Conservation (phyloP, 257 asterid species). For the Eucommia ulmoides region DNA sequence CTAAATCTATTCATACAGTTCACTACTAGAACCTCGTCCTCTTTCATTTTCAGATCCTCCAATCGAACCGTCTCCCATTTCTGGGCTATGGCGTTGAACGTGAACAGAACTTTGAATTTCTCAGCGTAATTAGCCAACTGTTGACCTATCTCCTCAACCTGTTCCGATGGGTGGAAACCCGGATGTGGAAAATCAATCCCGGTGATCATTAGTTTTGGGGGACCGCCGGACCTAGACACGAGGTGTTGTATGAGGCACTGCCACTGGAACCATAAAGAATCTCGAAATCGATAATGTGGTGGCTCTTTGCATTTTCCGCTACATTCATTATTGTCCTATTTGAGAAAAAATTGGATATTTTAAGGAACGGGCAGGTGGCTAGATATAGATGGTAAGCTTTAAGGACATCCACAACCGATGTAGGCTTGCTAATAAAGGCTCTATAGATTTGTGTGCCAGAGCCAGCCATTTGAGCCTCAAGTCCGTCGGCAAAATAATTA, state of each 20-base stretch:
- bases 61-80: slow-evolving; percentile 28
- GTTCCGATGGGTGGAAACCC: slow-evolving; percentile 33
- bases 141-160: slow-evolving; percentile 40
- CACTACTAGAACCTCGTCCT: slow-evolving; percentile 33
- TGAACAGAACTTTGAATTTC: slow-evolving; percentile 34
- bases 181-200: slow-evolving; percentile 43
- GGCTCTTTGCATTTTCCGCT: slow-evolving; percentile 20
- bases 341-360: slow-evolving; percentile 30
- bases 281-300: slow-evolving; percentile 36
- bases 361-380: slow-evolving; percentile 33
- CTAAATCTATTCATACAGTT: slow-evolving; percentile 26
- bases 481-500: slow-evolving; percentile 32
- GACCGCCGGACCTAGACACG: slow-evolving; percentile 29
- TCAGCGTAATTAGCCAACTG: slow-evolving; percentile 33
- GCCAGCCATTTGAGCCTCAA: slow-evolving; percentile 45
- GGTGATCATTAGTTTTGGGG: slow-evolving; percentile 38
- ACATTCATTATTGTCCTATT: slow-evolving; percentile 28
- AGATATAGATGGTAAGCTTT: slow-evolving; percentile 35
- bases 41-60: slow-evolving; percentile 27
- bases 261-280: slow-evolving; percentile 26
- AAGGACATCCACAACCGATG: slow-evolving; percentile 30
- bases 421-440: slow-evolving; percentile 10
- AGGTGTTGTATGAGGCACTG: slow-evolving; percentile 35
- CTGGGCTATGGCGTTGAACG: slow-evolving; percentile 14
- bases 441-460: slow-evolving; percentile 20